phyloP scores from a whole-genome alignment of 345 rosid genomes.

The Moricandia moricandioides region DNA sequence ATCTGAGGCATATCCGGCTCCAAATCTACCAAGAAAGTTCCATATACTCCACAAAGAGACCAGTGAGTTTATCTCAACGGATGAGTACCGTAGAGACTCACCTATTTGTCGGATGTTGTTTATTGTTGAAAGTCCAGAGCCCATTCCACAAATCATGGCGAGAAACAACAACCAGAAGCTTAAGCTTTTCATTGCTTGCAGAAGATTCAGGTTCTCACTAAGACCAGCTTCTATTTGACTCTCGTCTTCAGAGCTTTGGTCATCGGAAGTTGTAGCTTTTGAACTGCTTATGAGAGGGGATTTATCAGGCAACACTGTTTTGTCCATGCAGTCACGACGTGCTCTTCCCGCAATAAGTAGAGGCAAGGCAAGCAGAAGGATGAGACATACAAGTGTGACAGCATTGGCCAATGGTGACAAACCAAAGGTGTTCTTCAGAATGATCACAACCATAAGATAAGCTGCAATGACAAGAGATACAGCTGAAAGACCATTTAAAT shows the following conservation, averaged over 20 bases:
- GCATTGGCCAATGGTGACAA: constrained; percentile 52
- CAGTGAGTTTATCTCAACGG: constrained; percentile 56
- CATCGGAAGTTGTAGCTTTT: constrained; percentile 32
- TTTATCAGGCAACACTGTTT: constrained; percentile 8
- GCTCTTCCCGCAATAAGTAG: constrained; percentile 59
- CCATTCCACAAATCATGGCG: constrained; percentile 81
- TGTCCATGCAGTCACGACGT: constrained; percentile 36
- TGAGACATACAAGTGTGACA: constrained; percentile 42
- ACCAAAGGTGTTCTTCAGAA: constrained; percentile 50
- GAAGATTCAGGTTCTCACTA: constrained; percentile 38
- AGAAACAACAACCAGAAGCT: constrained; percentile 78
- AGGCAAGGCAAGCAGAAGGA: constrained; percentile 59
- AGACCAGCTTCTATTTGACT: constrained; percentile 17
- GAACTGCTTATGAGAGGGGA: constrained; percentile 30
- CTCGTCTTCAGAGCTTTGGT: constrained; percentile 14
- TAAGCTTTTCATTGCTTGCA: constrained; percentile 48
- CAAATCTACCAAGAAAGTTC: constrained; percentile 90
- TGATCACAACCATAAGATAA: constrained; percentile 66
- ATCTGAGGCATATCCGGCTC: constrained; percentile 79
- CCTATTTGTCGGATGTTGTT: constrained; percentile 89
- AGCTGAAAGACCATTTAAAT: constrained; percentile 67
- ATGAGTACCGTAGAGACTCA: constrained; percentile 69
- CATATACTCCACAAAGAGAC: constrained; percentile 83
- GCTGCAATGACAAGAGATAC: constrained; percentile 56
- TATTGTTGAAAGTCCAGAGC: constrained; percentile 77